Conservation (phyloP, 2,329 filamentous ascomycete genomes). For the Fusarium penzigii region DNA sequence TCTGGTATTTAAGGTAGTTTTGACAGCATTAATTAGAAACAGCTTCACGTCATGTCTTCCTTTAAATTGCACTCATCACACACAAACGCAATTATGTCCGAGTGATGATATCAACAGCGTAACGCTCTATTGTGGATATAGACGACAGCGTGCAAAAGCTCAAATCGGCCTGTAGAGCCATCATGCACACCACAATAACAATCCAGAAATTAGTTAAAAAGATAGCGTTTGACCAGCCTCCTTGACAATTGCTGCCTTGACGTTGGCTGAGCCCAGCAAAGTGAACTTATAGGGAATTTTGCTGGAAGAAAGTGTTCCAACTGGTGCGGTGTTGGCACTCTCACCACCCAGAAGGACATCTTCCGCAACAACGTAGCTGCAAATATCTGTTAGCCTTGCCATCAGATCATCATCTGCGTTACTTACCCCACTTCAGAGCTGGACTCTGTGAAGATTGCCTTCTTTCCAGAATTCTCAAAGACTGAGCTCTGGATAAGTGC, state of each 20-base stretch:
- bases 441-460: constrained; percentile 26
- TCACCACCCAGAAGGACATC: constrained; percentile 18
- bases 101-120: too few relatives aligned
- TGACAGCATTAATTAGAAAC: too few relatives aligned
- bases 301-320: constrained; percentile 5
- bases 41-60: too few relatives aligned
- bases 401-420: not conserved
- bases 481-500: constrained; percentile 25
- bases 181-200: too few relatives aligned
- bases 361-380: constrained; percentile 13
- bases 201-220: not conserved
- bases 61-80: too few relatives aligned
- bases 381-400: not conserved
- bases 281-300: constrained; percentile 16
- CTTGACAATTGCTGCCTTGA: constrained; percentile 11
- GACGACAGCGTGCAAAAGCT: too few relatives aligned
- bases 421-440: constrained; percentile 8
- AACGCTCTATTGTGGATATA: too few relatives aligned
- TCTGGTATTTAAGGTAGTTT: too few relatives aligned
- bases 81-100: too few relatives aligned
- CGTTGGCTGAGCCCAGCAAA: constrained; percentile 16
- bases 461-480: constrained; percentile 25
- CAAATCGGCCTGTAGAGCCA: too few relatives aligned
- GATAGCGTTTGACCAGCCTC: constrained; percentile 19
- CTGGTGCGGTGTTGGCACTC: constrained; percentile 15